Evolutionary conservation across 192 early-diverging fungal species (phyloP).

Genomic region (Backusella luteola): DNA sequence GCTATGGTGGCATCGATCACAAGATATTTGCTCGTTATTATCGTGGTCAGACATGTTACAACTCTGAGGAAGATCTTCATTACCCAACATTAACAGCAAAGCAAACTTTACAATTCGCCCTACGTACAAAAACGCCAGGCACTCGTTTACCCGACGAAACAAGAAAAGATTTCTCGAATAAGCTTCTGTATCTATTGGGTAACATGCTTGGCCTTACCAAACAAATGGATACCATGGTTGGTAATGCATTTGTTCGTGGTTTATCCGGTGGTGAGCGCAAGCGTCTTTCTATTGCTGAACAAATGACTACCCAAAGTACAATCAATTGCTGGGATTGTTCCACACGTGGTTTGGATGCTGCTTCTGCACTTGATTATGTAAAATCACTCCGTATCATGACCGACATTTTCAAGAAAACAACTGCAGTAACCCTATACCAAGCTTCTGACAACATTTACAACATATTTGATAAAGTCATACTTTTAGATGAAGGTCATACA

Average conservation of each 20-base stretch:
- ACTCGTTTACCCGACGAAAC: slow-evolving; percentile 46
- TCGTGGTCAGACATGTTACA: slow-evolving; percentile 74
- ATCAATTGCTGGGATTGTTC: slow-evolving; percentile 61
- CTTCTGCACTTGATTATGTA: slow-evolving; percentile 80
- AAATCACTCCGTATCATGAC: slow-evolving; percentile 70
- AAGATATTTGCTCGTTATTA: slow-evolving; percentile 57
- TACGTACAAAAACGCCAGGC: slow-evolving; percentile 70
- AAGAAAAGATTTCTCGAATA: slow-evolving; percentile 47
- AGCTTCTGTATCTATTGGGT: slow-evolving; percentile 46
- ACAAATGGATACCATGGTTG: slow-evolving; percentile 68
- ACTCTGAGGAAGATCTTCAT: slow-evolving; percentile 79
- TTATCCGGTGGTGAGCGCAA: slow-evolving; percentile 77
- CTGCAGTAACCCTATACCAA: slow-evolving; percentile 57
- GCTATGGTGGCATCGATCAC: slow-evolving; percentile 65
- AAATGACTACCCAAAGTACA: slow-evolving; percentile 61
- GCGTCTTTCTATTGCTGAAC: slow-evolving; percentile 76
- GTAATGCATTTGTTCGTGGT: slow-evolving; percentile 74
- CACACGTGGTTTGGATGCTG: slow-evolving; percentile 81
- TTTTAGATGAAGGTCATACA: slow-evolving; percentile 64
- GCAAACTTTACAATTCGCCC: slow-evolving; percentile 74
- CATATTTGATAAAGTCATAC: slow-evolving; percentile 67
- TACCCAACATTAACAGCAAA: slow-evolving; percentile 77
- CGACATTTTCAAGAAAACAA: slow-evolving; percentile 64
- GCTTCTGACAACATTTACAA: slow-evolving; percentile 76
- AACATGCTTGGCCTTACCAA: slow-evolving; percentile 57